These are phyloP conservation scores for Melaleuca quinquenervia DNA, from an alignment of 345 rosid species.

Conservation along the genomic window DNA sequence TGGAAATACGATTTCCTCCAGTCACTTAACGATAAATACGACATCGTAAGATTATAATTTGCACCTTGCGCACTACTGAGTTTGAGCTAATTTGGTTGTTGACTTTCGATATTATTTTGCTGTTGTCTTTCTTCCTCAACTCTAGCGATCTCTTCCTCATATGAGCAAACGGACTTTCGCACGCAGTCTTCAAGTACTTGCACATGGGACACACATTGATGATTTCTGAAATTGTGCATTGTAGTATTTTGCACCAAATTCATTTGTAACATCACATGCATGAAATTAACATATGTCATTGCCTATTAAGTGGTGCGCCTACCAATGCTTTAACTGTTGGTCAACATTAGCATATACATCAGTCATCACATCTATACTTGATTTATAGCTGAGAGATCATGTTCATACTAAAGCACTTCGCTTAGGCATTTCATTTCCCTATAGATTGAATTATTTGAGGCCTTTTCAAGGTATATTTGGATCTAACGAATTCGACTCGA, in stretches of 20 bases:
- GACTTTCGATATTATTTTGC: too few species aligned
- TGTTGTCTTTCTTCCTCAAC: too few species aligned
- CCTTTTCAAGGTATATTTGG: not conserved
- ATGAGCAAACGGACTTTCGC: not conserved
- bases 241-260: not conserved
- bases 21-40: constrained; percentile 14
- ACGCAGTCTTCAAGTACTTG: not conserved
- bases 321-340: not conserved
- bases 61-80: not conserved
- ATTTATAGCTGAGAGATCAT: not conserved
- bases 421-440: not conserved
- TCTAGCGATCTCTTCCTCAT: not conserved
- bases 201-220: not conserved
- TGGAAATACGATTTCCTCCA: constrained; percentile 39
- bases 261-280: not conserved
- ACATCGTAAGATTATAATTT: constrained; percentile 7
- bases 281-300: not conserved
- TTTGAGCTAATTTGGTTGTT: too few species aligned
- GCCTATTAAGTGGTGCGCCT: not conserved
- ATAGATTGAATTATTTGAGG: not conserved
- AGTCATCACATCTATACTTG: not conserved
- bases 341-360: too few species aligned
- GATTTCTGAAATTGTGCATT: not conserved
- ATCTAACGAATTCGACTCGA: not conserved
- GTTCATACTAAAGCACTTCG: not conserved